Conservation (phyloP, 2,329 filamentous ascomycete genomes). For the Epichloe glyceriae region DNA sequence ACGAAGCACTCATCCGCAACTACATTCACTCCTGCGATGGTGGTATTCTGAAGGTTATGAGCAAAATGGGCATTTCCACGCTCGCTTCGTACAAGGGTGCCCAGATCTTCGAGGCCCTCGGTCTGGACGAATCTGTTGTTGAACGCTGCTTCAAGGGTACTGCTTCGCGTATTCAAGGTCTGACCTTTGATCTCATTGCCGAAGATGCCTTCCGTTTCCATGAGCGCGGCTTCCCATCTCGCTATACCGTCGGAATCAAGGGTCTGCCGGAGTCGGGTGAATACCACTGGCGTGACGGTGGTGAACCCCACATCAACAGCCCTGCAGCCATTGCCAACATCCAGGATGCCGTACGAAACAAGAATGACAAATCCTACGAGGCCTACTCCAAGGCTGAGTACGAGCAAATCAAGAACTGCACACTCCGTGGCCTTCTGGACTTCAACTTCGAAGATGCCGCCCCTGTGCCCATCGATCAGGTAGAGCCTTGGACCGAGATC, state of each 20-base stretch:
- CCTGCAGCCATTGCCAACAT: constrained; percentile 92
- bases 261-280: constrained; percentile 87
- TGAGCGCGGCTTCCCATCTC: constrained; percentile 79
- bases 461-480: constrained; percentile 86
- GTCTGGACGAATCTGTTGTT: constrained; percentile 82
- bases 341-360: constrained; percentile 87
- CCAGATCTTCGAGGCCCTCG: constrained; percentile 93
- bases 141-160: constrained; percentile 93
- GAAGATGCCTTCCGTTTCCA: constrained; percentile 92
- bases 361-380: constrained; percentile 98
- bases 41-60: constrained; percentile 97
- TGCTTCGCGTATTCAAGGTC: constrained; percentile 83
- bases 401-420: constrained; percentile 94
- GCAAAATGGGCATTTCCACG: constrained; percentile 98
- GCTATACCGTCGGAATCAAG: constrained; percentile 60
- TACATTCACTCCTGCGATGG: constrained; percentile 96
- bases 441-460: constrained; percentile 85
- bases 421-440: constrained; percentile 82
- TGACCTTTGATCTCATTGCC: constrained; percentile 86
- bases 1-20: constrained; percentile 78
- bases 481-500: constrained; percentile 97
- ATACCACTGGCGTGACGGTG: constrained; percentile 96
- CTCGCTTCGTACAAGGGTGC: constrained; percentile 94
- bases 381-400: constrained; percentile 89
- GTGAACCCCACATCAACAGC: constrained; percentile 90